Evolutionary conservation across 2,329 filamentous ascomycete species (phyloP), one percentile per base, ranked within the genome.

Genomic region (Didymella pomorum): DNA sequence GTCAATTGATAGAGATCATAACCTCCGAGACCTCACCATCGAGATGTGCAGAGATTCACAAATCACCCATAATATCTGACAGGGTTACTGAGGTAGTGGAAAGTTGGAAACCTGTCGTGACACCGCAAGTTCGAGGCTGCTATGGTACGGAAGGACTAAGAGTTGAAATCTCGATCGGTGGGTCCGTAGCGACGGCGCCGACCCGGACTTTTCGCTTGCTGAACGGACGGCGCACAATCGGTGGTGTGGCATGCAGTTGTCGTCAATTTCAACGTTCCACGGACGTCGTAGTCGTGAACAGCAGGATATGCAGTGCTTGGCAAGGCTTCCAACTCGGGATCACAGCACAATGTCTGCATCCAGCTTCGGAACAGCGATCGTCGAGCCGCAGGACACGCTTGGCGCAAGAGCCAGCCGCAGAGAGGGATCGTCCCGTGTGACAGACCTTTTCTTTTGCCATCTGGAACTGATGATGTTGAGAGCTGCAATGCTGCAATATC

Each of bases 271-370:
- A 41, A 43, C 23, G 42, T 33, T 31, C 29, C 28, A 47, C 49
- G 23, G 44, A 56, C 52, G 37, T 60, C 23, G 54, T 58, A 29
- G 31, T 45, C 43, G 16, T 53, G 50, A 29, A 43, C 18, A 39
- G 31, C 48, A 52, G 28, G 16, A 20, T 39, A 37, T 56, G 47
- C 47, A 47, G 46, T 46, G 52, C 57, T 60, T 55, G 57, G 57
- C 57, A 48, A 52, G 44, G 52, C 46, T 60, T 51, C 35, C 50
- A 25, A 23, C 45, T 41, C 51, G 44, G 31, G 39, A 48, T 35
- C 42, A 37, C 33, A 56, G 58, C 68, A 67, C 37, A 47, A 62
- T 70, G 65, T 58, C 7, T 48, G 49, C 48, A 39, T 26, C 12
- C 33, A 46, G 29, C 25, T 46, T 31, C 23, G 26, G 20, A 35